Evolutionary conservation across 805 yeast genomes (phyloP).

Genomic region (Wickerhamiella spandovensis): DNA sequence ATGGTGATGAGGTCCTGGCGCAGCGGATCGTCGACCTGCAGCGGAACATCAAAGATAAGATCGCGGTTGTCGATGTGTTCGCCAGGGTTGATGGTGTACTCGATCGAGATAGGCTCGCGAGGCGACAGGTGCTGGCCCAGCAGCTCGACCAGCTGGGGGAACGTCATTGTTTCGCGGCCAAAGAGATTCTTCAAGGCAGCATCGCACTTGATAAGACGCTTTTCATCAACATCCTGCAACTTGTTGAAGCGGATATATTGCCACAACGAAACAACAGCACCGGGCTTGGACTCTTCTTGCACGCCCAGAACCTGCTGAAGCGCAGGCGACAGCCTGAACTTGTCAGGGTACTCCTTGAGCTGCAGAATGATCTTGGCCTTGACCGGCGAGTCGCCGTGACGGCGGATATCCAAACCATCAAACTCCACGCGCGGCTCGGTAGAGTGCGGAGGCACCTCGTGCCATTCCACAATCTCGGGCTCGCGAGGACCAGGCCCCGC

Average conservation of each 20-base stretch:
- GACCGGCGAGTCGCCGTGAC: constrained; percentile 57
- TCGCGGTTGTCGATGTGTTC: constrained; percentile 67
- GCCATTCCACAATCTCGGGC: constrained; percentile 70
- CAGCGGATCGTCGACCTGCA: constrained; percentile 32
- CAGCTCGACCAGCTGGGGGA: constrained; percentile 59
- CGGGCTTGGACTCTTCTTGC: constrained; percentile 73
- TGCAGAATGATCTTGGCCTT: constrained; percentile 64
- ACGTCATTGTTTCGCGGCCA: constrained; percentile 37
- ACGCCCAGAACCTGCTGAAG: constrained; percentile 62
- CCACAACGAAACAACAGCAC: constrained; percentile 66
- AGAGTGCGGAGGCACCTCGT: constrained; percentile 32
- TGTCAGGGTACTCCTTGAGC: constrained; percentile 61
- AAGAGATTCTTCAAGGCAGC: constrained; percentile 33
- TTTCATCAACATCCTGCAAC: constrained; percentile 44
- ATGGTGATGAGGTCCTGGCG: constrained; percentile 26
- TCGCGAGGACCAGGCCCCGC: not conserved
- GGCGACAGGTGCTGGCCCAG: constrained; percentile 59
- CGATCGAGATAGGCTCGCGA: constrained; percentile 63
- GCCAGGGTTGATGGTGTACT: constrained; percentile 65
- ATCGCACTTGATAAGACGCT: constrained; percentile 40
- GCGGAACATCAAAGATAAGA: constrained; percentile 60
- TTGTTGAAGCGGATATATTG: constrained; percentile 59
- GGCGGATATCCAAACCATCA: constrained; percentile 80
- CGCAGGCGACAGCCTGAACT: constrained; percentile 48
- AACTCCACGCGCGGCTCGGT: constrained; percentile 36